Base-by-base conservation (phyloP, 208 protist genomes). In the Trichomonas vaginalis region DNA sequence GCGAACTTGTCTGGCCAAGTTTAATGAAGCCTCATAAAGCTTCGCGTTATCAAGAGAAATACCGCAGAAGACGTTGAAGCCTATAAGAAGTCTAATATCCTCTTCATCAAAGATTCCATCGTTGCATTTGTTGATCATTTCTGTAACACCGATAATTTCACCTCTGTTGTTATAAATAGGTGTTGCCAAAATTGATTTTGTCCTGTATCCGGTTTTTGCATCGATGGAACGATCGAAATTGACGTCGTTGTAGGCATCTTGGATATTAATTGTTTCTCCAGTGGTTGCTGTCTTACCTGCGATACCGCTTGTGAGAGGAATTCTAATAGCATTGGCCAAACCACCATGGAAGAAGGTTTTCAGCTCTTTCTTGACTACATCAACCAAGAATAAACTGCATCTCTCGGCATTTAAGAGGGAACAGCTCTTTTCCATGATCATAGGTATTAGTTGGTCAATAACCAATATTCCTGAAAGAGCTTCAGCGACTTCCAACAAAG, bases 211-310 rank as follows among this genome's bases (percentile, higher is more conserved):
- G 49, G 97, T 97, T 92, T 95, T 87, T 48, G 96, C 95, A 95
- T 97, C 97, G 27, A 97, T 45, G 47, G 96, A 95, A 6, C 82
- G 92, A 88, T 97, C 97, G 96, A 97, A 97, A n/a, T 97, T 61
- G 47, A 62, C 40, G 90, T 97, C 97, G 1, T 45, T n/a, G 87
- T 97, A 97, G 0, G 97, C 97, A 83, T 97, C 97, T 35, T 40
- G 39, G 8, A 97, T 97, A 62, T 96, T 97, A 40, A 97, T 32
- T 42, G 48, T 96, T 86, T 97, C 95, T 6, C 96, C 96, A 39
- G 95, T 96, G 39, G 95, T 62, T n/a, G 95, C 96, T 40, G 96
- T 95, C 10, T 96, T 86, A 39, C 96, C 96, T 23, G 95, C 96
- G 23, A 96, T 96, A 27, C 96, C 96, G 83, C 61, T 37, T 39